These are phyloP conservation scores for Lipomyces starkeyi DNA, from an alignment of 805 yeast genomes.

Conservation along the genomic window DNA sequence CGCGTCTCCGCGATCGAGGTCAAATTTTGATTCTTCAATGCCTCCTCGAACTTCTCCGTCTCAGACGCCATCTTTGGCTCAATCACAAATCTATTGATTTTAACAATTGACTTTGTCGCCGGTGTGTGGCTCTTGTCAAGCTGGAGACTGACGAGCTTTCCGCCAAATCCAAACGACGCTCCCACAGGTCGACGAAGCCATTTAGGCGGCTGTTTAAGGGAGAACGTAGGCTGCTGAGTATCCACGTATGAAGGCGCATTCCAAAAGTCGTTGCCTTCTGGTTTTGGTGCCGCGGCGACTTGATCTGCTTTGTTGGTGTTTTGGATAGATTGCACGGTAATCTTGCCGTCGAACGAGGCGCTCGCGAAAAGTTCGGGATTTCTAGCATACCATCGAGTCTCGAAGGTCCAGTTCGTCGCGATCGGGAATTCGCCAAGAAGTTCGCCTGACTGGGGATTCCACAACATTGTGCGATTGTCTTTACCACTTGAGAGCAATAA, in stretches of 20 bases:
- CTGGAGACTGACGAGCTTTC: conserved; percentile 61
- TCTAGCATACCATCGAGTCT: conserved; percentile 83
- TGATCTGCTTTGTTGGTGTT: conserved; percentile 59
- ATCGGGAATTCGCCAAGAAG: conserved; percentile 87
- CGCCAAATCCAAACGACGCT: conserved; percentile 92
- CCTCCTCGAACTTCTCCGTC: conserved; percentile 55
- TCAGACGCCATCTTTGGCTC: conserved; percentile 44
- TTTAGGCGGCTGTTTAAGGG: conserved; percentile 78
- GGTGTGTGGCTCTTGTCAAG: conserved; percentile 13
- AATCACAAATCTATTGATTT: conserved; percentile 52
- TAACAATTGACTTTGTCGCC: conserved; percentile 41
- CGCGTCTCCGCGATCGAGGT: conserved; percentile 62
- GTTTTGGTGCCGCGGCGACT: conserved; percentile 41
- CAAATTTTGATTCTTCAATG: conserved; percentile 63
- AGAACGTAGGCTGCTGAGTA: conserved; percentile 65
- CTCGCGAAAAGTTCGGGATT: conserved; percentile 90
- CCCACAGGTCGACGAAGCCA: conserved; percentile 81
- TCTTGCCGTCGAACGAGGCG: conserved; percentile 51
- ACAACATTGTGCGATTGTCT: conserved; percentile 82
- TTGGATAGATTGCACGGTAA: conserved; percentile 76
- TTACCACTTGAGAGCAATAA: conserved; percentile 89
- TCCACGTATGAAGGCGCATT: conserved; percentile 52
- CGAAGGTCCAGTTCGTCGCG: conserved; percentile 91
- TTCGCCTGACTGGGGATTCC: conserved; percentile 84
- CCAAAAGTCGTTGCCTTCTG: conserved; percentile 83